A percentile compares a stretch with the other conserved stretches of the same genome.
These are phyloP conservation scores for Baorangia bicolor DNA, from an alignment of 768 basidiomycete species.

Conservation along the genomic window DNA sequence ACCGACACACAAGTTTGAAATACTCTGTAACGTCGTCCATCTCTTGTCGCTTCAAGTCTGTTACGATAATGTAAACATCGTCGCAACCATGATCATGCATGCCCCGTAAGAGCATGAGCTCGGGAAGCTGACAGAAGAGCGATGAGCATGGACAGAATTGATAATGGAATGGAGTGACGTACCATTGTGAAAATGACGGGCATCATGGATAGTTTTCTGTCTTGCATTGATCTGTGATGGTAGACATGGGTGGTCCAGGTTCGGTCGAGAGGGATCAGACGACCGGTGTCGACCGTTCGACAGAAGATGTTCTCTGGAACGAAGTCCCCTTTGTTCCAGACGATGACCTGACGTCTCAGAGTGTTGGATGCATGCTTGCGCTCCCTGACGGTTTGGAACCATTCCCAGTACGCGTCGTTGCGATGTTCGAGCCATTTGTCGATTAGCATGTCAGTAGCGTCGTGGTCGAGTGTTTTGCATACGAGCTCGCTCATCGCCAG, in stretches of 20 bases:
- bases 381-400: conserved; percentile 71
- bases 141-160: background rate
- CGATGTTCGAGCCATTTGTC: conserved; percentile 83
- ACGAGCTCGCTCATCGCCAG: conserved; percentile 78
- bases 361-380: conserved; percentile 56
- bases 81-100: conserved; percentile 83
- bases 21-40: conserved; percentile 82
- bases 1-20: conserved; percentile 69
- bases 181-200: conserved; percentile 83
- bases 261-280: conserved; percentile 75
- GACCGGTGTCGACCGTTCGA: conserved; percentile 74
- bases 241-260: conserved; percentile 83
- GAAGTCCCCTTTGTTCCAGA: conserved; percentile 68
- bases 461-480: conserved; percentile 74
- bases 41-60: conserved; percentile 74
- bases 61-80: conserved; percentile 76
- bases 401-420: conserved; percentile 73
- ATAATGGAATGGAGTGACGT: conserved; percentile 15
- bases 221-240: conserved; percentile 73
- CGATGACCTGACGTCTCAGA: conserved; percentile 48
- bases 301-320: conserved; percentile 79
- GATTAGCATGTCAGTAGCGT: conserved; percentile 74
- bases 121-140: conserved; percentile 53
- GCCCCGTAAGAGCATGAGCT: conserved; percentile 74
- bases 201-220: conserved; percentile 72